Evolutionary conservation across 176 grass and related monocot genomes (phyloP), one percentile per base, ranked within the genome.

Genomic region (Carex myosuroides): DNA sequence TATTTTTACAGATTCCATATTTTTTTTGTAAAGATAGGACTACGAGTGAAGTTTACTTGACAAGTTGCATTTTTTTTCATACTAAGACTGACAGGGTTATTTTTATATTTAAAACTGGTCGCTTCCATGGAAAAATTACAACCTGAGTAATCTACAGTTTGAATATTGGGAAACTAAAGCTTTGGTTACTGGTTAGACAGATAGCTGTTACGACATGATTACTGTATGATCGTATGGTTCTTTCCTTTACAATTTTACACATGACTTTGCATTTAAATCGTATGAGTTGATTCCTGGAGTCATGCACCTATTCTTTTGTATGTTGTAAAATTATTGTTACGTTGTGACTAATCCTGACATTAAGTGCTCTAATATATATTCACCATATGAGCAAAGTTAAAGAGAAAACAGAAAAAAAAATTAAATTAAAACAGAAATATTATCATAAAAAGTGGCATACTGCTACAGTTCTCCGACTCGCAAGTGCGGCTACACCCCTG

Each of bases 401-500:
- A 13, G 1, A 55, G 39, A 18, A 13, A 67, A 53, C 6, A 55
- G 16, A 13, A 81, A 24, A 6, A 18, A 53, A 64, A 77, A 77
- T 24, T 58, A 18, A 83, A 29, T 29, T 61, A 10, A 12, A 79
- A 16, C 20, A 14, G 8, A 37, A 58, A 29, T 0, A 44, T 22
- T 22, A 6, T 52, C 21, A 37, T 13, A 42, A 80, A 57, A 13
- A 37, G 60, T 4, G 65, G 3, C 61, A 37, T 90, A 97, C 94
- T 68, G 32, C 60, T 69, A 84, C 95, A 98, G 30, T 90, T 86
- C 50, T 76, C 76, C 1, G 92, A 94, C 1, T 91, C 89, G 70
- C 95, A 98, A n/a, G 55, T 91, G 83, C 85, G 86, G 82, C 95
- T 98, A 3, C 95, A 98, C 1, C 81, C 86, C 76, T 90, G 75